A percentile compares a stretch with the other conserved stretches of the same genome.
phyloP scores from a whole-genome alignment of 108 stramenopile species.

The Epithemia pelagica region DNA sequence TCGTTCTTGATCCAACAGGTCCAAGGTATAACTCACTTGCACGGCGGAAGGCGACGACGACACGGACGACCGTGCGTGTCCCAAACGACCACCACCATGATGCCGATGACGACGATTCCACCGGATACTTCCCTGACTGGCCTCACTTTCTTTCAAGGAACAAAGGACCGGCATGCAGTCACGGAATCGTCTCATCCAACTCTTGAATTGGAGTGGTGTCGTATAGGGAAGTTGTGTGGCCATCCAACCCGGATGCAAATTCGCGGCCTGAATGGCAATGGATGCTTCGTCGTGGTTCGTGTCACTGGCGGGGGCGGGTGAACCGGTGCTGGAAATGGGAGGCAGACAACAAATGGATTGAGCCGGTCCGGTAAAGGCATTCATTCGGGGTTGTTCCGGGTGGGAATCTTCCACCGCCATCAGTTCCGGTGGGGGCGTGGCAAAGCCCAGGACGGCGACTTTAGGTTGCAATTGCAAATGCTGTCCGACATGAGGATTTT shows the following conservation, averaged over 20 bases:
- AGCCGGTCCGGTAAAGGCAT: slow-evolving; percentile 17
- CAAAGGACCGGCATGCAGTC: not conserved
- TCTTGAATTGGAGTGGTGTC: not conserved
- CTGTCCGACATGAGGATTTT: slow-evolving; percentile 39
- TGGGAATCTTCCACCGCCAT: too few species aligned
- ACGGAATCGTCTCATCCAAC: not conserved
- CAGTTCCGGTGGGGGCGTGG: not conserved
- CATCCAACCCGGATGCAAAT: not conserved
- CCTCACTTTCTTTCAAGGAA: not conserved
- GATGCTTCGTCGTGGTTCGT: too few species aligned
- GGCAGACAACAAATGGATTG: slow-evolving; percentile 19
- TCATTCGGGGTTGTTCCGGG: slow-evolving; percentile 4
- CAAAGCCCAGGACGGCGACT: slow-evolving; percentile 20
- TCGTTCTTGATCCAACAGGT: not conserved
- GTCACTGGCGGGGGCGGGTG: not conserved
- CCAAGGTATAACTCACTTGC: not conserved
- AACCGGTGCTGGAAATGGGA: not conserved
- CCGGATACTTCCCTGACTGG: not conserved
- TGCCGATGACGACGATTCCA: not conserved
- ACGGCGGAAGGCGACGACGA: not conserved
- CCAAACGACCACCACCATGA: too few species aligned
- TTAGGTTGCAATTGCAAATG: slow-evolving; percentile 48
- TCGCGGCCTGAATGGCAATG: not conserved
- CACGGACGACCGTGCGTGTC: too few species aligned
- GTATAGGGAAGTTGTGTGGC: not conserved